Evolutionary conservation across 306 rosid species (phyloP).

Genomic region (Glycyrrhiza uralensis): DNA sequence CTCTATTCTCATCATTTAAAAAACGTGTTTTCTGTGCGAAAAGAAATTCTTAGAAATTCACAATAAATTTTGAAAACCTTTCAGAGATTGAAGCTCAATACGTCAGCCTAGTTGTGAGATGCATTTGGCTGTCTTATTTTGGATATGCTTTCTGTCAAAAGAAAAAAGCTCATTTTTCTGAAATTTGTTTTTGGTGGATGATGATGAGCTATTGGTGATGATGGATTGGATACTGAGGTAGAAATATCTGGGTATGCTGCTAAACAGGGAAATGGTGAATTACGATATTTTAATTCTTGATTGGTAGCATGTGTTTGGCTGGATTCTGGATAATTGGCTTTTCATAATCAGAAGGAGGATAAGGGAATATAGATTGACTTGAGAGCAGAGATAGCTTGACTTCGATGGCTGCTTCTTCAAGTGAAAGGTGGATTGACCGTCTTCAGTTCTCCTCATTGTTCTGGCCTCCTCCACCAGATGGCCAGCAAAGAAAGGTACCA

Average conservation of each 20-base stretch:
- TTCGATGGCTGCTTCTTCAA: slow-evolving; percentile 52
- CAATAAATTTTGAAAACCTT: neutral
- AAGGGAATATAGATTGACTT: slow-evolving; percentile 8
- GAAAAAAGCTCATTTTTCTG: neutral
- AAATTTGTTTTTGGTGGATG: neutral
- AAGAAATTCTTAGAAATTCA: neutral
- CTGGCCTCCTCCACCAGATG: slow-evolving; percentile 81
- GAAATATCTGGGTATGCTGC: neutral
- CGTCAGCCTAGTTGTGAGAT: slow-evolving; percentile 7
- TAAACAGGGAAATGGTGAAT: slow-evolving; percentile 52
- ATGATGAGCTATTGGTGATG: neutral
- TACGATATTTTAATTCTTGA: slow-evolving; percentile 49
- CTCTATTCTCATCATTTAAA: neutral
- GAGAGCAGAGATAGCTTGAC: slow-evolving; percentile 25
- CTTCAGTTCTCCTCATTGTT: slow-evolving; percentile 76
- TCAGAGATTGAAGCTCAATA: neutral
- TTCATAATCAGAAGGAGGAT: slow-evolving; percentile 17
- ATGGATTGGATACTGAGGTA: slow-evolving; percentile 20
- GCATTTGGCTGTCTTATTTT: slow-evolving; percentile 6
- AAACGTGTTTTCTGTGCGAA: neutral
- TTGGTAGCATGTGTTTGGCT: slow-evolving; percentile 54
- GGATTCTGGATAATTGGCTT: slow-evolving; percentile 28
- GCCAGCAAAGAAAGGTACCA: slow-evolving; percentile 62
- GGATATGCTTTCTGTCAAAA: slow-evolving; percentile 27
- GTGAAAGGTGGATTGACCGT: slow-evolving; percentile 75